These are phyloP conservation scores for Mycena belliarum DNA, from an alignment of 768 basidiomycete species.

Conservation along the genomic window DNA sequence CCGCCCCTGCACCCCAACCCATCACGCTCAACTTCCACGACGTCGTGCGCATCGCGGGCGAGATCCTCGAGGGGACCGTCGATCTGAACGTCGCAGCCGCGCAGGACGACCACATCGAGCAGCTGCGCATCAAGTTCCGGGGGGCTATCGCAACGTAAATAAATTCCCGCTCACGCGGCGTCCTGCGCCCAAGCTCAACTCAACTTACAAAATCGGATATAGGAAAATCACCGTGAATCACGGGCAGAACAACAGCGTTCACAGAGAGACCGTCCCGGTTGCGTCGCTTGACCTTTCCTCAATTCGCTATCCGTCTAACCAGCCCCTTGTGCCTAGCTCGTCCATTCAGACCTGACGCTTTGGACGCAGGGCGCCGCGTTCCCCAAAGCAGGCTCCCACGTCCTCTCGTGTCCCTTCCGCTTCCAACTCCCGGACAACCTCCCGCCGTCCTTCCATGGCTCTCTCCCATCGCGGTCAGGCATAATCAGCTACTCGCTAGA, in stretches of 20 bases:
- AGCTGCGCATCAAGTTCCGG: constrained; percentile 8
- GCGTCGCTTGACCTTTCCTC: no score
- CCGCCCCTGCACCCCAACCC: not conserved
- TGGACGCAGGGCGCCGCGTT: constrained; percentile 7
- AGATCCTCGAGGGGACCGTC: constrained; percentile 6
- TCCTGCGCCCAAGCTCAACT: no score
- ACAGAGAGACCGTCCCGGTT: no score
- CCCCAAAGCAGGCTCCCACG: constrained; percentile 3
- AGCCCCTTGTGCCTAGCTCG: not conserved
- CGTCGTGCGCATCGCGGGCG: constrained; percentile 14
- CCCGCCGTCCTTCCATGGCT: constrained; percentile 12
- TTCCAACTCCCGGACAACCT: constrained; percentile 3
- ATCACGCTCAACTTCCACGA: constrained; percentile 11
- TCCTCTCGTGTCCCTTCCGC: not conserved
- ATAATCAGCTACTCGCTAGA: constrained; percentile 13
- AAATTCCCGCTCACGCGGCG: no score
- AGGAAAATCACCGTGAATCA: no score
- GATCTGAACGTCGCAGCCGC: constrained; percentile 13
- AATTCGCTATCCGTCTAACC: not conserved
- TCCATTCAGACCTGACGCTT: not conserved
- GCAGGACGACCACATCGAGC: constrained; percentile 15
- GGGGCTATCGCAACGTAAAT: constrained; percentile 9
- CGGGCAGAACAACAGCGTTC: no score
- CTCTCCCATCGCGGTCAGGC: no score
- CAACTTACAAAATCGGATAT: not conserved